Conservation (phyloP, 257 asterid genomes). For the Lithospermum erythrorhizon region DNA sequence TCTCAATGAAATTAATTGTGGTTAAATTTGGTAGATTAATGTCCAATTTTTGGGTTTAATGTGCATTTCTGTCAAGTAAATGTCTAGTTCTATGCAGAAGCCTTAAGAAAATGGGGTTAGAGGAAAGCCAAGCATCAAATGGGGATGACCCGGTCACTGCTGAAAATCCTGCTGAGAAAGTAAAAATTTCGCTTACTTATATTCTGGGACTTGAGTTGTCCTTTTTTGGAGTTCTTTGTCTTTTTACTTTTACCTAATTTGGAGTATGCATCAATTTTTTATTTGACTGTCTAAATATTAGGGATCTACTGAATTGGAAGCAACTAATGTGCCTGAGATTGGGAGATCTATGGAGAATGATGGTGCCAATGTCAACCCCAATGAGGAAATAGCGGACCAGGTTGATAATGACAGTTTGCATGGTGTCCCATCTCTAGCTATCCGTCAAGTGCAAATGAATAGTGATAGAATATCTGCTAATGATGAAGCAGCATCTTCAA, state of each 20-base stretch:
- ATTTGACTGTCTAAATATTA: conserved; percentile 24
- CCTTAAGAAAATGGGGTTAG: conserved; percentile 64
- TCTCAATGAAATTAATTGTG: too few species aligned
- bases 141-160: conserved; percentile 34
- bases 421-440: conserved; percentile 65
- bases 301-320: conserved; percentile 39
- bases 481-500: conserved; percentile 30
- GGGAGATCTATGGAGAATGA: conserved; percentile 35
- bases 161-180: conserved; percentile 51
- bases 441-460: conserved; percentile 31
- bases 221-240: conserved; percentile 5
- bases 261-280: too few species aligned
- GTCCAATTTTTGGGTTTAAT: background rate
- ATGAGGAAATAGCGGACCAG: conserved; percentile 34
- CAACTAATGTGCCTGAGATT: conserved; percentile 30
- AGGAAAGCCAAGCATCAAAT: conserved; percentile 30
- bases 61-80: background rate
- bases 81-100: conserved; percentile 41
- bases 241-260: conserved; percentile 7
- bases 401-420: conserved; percentile 37
- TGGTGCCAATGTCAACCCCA: conserved; percentile 20
- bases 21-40: too few species aligned
- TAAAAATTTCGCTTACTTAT: conserved; percentile 24
- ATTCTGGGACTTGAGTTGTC: conserved; percentile 14
- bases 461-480: conserved; percentile 26